These are phyloP conservation scores for Acanthamoeba royreba DNA, from an alignment of 208 protist genomes.

Conservation along the genomic window DNA sequence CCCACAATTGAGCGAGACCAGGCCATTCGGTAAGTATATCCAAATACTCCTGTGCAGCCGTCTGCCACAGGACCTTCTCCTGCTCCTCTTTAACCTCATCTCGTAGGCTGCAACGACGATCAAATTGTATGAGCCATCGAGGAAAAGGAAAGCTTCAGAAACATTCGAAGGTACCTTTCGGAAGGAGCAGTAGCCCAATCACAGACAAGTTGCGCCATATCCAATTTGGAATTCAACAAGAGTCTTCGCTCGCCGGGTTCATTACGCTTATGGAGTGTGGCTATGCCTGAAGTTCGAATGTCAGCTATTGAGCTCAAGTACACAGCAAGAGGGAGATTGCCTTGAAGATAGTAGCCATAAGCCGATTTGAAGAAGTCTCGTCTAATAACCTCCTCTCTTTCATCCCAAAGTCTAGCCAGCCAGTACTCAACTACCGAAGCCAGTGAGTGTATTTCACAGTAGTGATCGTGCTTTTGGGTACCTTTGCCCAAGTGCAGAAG, in stretches of 20 bases:
- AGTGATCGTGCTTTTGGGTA: not conserved
- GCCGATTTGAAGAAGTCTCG: not conserved
- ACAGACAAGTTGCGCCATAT: not conserved
- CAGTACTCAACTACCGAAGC: not conserved
- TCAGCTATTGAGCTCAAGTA: too few relatives aligned
- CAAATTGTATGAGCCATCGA: too few relatives aligned
- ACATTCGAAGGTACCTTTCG: not conserved
- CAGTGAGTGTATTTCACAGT: not conserved
- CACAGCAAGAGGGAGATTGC: too few relatives aligned
- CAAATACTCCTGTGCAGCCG: not conserved
- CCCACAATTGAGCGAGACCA: not conserved
- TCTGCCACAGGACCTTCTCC: not conserved
- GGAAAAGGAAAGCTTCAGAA: too few relatives aligned
- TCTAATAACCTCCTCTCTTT: not conserved
- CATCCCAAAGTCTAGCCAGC: not conserved
- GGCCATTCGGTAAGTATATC: not conserved
- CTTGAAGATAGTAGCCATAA: not conserved
- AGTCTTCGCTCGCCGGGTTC: not conserved
- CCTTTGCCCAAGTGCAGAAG: slow-evolving; percentile 4
- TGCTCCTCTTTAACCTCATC: not conserved
- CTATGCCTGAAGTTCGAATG: not conserved
- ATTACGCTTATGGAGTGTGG: not conserved
- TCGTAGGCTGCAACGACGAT: not conserved
- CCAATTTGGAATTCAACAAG: not conserved
- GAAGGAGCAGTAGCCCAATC: not conserved